Evolutionary conservation across 768 basidiomycete species (phyloP), one percentile per base, ranked within the genome.

Genomic region (Tricholoma bakamatsutake): DNA sequence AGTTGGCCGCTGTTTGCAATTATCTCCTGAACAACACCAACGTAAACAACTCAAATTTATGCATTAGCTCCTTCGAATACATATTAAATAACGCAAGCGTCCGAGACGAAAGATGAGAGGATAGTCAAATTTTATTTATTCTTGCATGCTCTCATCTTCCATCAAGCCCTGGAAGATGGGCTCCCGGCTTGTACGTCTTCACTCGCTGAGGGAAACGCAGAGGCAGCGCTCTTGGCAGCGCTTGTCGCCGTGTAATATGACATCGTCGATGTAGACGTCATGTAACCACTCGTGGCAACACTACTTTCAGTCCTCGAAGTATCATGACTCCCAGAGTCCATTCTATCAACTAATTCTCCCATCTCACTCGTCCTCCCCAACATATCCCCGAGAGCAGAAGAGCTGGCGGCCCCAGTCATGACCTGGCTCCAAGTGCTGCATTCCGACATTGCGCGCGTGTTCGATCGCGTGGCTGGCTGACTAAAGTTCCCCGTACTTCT

Each of bases 401-500:
- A 56, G 40, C 73, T 76, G 53, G 69, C 72, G 12, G 67, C 59
- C 35, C 75, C 63, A 54, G 75, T 79, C n/a, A 72, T 68, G 18
- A 70, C 67, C 17, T 66, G 68, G 55, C 70, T 69, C 42, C 55
- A 67, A 50, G 59, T 63, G 27, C 62, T 64, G 47, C 65, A 57
- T 8, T 69, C 71, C 50, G 61, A 60, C 59, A 66, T 62, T 27
- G 70, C 70, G 18, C 72, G 60, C 13, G 72, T 67, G 45, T 71
- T 70, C 35, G 71, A 70, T 45, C 74, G 65, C 34, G 78, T 78
- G 4, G 73, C 71, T 37, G 76, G 75, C 12, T 75, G 67, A 56
- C 74, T 75, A 1, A 65, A 40, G 4, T 40, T 55, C 7, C 65
- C 61, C 18, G 60, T 54, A 51, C 57, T 65, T 52, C 53, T 57